phyloP scores from a whole-genome alignment of 225 moss, liverwort and hornwort species.

The Straminergon stramineum region DNA sequence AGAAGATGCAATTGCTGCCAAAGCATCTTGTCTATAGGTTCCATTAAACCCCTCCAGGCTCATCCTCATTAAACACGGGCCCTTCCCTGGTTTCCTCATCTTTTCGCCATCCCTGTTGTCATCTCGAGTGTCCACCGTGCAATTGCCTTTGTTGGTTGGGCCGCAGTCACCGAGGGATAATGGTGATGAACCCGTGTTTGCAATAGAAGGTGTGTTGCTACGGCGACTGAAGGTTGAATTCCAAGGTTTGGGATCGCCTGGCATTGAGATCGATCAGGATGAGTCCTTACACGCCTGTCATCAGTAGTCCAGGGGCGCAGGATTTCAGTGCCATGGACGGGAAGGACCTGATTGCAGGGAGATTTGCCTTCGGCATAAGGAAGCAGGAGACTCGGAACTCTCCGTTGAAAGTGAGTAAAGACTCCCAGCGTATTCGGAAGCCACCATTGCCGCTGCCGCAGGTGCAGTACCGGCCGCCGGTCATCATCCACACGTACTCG shows the following conservation, averaged over 20 bases:
- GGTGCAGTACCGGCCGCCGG: conserved; percentile 68
- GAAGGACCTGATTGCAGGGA: not conserved
- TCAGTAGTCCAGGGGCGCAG: not conserved
- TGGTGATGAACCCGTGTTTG: not conserved
- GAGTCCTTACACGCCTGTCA: not conserved
- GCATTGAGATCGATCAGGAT: not conserved
- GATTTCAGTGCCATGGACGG: not conserved
- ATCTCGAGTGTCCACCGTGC: not conserved
- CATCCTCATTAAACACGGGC: not conserved
- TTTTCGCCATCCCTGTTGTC: not conserved
- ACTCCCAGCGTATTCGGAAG: conserved; percentile 36
- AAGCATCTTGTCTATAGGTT: not conserved
- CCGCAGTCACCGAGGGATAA: not conserved
- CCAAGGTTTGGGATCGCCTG: not conserved
- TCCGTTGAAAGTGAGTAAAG: conserved; percentile 25
- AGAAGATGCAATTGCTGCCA: not conserved
- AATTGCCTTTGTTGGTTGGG: not conserved
- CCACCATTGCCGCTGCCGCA: conserved; percentile 29
- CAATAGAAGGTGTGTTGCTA: not conserved
- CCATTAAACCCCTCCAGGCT: not conserved
- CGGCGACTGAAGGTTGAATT: not conserved
- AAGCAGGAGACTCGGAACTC: not conserved
- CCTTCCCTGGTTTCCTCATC: not conserved
- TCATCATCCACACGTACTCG: conserved; percentile 67
- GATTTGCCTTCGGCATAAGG: conserved; percentile 5